Base-by-base conservation (phyloP, 2,329 filamentous ascomycete genomes). In the Davidsoniella eucalypti region DNA sequence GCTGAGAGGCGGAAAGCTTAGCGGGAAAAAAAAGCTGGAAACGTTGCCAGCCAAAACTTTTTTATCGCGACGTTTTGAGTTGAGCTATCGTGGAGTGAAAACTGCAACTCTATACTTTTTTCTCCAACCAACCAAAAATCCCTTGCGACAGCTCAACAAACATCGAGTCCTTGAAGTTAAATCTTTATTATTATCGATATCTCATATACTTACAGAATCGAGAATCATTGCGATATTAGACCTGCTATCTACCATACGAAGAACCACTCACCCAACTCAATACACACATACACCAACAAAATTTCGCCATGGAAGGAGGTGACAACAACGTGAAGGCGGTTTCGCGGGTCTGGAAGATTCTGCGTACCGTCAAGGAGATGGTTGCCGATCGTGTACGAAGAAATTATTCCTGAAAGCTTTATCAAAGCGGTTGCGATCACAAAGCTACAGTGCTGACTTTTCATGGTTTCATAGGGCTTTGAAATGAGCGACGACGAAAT, bases 311-410 rank as follows among this genome's bases (percentile, higher is more conserved):
- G 66, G 65, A 67, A 56, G 61, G 61, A 58, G 64, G 54, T 42
- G 70, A 63, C 65, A 68, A 57, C 48, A 51, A 54, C 47, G 54
- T 54, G 18, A 72, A 73, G 63, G 68, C 70, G 64, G 65, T 73
- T 45, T 69, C 75, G 60, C 80, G 84, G 62, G 78, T 95, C 58
- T 98, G 92, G 90, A 84, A 90, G 65, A 87, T 88, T 59, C 93
- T 86, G 78, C 80, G 80, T 66, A 98, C 92, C 7, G 80, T 87
- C 45, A 87, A 94, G 66, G 86, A 98, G 73, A 94, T 98, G 90
- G 82, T 92, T 58, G 73, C 76, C 55, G 92, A 96, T 65, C 72
- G 90, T 64, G 88, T 94, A 76, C 60, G 83, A n/a, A n/a, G 9
- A 5, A 21, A 4, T 26, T 18, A 10, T 17, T 21, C 5, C 29